phyloP scores from a whole-genome alignment of 2,329 filamentous ascomycete species.

The Myriosclerotinia curreyana region DNA sequence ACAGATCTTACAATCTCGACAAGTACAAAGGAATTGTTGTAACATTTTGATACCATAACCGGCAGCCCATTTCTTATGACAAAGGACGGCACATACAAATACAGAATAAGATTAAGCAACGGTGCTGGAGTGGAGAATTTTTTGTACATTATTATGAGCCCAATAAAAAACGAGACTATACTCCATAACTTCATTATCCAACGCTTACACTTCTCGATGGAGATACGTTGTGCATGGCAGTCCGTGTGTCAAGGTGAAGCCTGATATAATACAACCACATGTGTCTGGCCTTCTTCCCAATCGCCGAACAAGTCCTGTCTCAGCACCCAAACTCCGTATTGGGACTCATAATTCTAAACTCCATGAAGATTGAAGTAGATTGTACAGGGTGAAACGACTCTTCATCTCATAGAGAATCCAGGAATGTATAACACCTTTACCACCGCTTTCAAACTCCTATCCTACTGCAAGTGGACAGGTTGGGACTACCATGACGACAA shows the following conservation, averaged over 20 bases:
- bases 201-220: neutral
- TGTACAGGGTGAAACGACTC: neutral
- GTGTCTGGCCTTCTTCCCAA: neutral
- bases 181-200: neutral
- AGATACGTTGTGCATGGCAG: neutral
- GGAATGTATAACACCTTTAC: neutral
- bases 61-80: neutral
- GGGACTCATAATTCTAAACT: neutral
- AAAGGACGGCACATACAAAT: neutral
- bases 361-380: neutral
- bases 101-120: neutral
- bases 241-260: neutral
- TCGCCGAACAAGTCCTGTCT: neutral
- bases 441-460: neutral
- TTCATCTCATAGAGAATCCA: neutral
- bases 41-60: neutral
- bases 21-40: conserved; percentile 15
- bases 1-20: neutral
- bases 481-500: neutral
- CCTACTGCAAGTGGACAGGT: neutral
- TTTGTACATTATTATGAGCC: neutral
- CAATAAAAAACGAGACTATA: neutral
- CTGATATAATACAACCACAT: neutral
- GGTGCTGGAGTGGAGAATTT: neutral
- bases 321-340: neutral